A percentile compares a stretch with the other conserved stretches of the same genome.
Conservation (phyloP, 139 green algal species). For the Klebsormidium nitens region DNA sequence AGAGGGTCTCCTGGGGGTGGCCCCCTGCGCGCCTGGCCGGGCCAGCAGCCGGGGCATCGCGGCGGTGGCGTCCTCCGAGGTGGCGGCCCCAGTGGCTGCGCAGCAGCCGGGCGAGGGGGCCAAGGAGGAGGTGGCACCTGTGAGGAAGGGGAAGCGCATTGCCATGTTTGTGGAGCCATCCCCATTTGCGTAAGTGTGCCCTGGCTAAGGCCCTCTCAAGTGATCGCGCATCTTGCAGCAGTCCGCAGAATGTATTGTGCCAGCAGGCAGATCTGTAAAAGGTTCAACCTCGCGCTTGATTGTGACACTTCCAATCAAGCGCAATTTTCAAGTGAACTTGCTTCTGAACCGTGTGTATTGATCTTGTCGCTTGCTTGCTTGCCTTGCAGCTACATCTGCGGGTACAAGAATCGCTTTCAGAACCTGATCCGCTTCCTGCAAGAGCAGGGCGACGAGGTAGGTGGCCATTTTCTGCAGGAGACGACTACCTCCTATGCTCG, state of each 20-base stretch:
- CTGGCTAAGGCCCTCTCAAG: neutral
- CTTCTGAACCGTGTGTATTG: too few relatives aligned
- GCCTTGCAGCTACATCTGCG: constrained; percentile 46
- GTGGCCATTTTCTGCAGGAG: too few relatives aligned
- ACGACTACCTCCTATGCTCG: too few relatives aligned
- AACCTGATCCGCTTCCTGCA: constrained; percentile 75
- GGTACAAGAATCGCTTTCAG: constrained; percentile 88
- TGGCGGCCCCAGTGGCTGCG: too few relatives aligned
- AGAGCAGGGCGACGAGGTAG: constrained; percentile 70
- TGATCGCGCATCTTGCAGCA: neutral
- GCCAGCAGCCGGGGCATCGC: too few relatives aligned
- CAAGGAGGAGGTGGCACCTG: too few relatives aligned
- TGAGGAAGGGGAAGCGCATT: constrained; percentile 23
- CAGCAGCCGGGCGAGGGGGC: too few relatives aligned
- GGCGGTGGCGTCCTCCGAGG: too few relatives aligned
- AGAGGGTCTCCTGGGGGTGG: too few relatives aligned
- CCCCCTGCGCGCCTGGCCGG: too few relatives aligned
- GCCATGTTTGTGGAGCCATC: constrained; percentile 52
- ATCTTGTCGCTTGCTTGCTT: neutral
- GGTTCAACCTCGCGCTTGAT: neutral
- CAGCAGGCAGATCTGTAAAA: neutral
- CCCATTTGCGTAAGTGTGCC: constrained; percentile 50
- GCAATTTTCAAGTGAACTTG: too few relatives aligned
- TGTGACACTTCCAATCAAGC: neutral
- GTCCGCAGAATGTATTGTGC: neutral